Conservation (phyloP, 2,329 filamentous ascomycete genomes). For the Taxawa tesnikishii region DNA sequence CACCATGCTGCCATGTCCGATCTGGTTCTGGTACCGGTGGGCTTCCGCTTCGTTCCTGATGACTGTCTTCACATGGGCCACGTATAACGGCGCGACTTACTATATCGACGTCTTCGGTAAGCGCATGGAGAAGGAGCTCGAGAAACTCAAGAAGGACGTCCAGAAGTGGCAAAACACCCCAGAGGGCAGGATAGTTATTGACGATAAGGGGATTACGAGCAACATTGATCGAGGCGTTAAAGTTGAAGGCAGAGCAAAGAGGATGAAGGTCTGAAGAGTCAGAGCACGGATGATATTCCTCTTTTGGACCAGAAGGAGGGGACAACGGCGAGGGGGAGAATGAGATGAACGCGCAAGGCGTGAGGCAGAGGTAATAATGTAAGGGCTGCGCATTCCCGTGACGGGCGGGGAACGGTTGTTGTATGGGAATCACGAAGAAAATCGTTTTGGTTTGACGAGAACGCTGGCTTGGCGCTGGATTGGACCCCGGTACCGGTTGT, state of each 20-base stretch:
- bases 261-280: no score
- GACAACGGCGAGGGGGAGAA: background rate
- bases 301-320: constrained; percentile 28
- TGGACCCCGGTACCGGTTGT: no score
- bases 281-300: constrained; percentile 44
- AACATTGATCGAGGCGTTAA: constrained; percentile 1
- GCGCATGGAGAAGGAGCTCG: constrained; percentile 90
- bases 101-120: constrained; percentile 98
- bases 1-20: constrained; percentile 85
- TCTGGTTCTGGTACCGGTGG: constrained; percentile 88
- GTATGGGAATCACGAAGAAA: no score
- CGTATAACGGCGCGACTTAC: constrained; percentile 93
- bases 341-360: no score
- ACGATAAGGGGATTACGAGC: no score
- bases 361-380: no score
- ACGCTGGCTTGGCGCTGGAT: no score
- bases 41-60: constrained; percentile 66
- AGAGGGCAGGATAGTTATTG: constrained; percentile 6
- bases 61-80: constrained; percentile 81
- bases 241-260: constrained; percentile 3
- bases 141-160: constrained; percentile 78
- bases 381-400: no score
- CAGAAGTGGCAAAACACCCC: constrained; percentile 64
- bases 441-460: no score
- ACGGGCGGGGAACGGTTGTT: no score